Conservation (phyloP, 352 stramenopile species). For the Phytophthora fragariaefolia region DNA sequence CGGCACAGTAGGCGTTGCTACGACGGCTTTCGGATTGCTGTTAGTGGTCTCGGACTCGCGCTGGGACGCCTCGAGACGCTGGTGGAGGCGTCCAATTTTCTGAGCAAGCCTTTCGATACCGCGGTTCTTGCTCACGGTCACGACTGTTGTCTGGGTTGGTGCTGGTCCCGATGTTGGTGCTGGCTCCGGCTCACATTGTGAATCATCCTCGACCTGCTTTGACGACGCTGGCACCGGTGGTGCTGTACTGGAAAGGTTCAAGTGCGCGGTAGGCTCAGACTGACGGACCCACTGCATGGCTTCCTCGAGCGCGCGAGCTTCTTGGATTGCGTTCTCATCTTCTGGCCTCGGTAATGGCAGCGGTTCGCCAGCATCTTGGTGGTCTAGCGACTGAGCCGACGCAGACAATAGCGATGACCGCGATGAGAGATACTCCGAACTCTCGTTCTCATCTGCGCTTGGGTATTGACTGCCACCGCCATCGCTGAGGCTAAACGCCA, state of each 20-base stretch:
- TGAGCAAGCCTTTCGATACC: constrained; percentile 52
- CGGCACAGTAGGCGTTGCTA: constrained; percentile 2
- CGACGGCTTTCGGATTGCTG: constrained; percentile 2
- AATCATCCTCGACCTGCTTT: not conserved
- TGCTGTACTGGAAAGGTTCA: constrained; percentile 3
- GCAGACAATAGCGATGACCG: constrained; percentile 36
- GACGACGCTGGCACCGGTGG: not conserved
- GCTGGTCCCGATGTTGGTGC: not conserved
- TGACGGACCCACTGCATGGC: constrained; percentile 44
- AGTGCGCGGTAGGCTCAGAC: constrained; percentile 30
- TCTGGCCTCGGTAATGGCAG: constrained; percentile 22
- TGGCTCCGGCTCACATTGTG: constrained; percentile 17
- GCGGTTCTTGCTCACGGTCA: constrained; percentile 44
- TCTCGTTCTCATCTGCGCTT: constrained; percentile 28
- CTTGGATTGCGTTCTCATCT: constrained; percentile 27
- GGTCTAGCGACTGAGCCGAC: constrained; percentile 34
- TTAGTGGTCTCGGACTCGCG: constrained; percentile 24
- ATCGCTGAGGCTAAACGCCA: constrained; percentile 38
- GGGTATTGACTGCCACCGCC: constrained; percentile 22
- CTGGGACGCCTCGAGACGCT: constrained; percentile 49
- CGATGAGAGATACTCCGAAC: constrained; percentile 33
- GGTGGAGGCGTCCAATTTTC: constrained; percentile 57
- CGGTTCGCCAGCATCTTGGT: constrained; percentile 46
- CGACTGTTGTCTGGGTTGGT: constrained; percentile 22
- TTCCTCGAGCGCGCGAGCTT: constrained; percentile 40